phyloP scores from a whole-genome alignment of 495 filamentous ascomycete genomes.

The Penicillium mononematosum region DNA sequence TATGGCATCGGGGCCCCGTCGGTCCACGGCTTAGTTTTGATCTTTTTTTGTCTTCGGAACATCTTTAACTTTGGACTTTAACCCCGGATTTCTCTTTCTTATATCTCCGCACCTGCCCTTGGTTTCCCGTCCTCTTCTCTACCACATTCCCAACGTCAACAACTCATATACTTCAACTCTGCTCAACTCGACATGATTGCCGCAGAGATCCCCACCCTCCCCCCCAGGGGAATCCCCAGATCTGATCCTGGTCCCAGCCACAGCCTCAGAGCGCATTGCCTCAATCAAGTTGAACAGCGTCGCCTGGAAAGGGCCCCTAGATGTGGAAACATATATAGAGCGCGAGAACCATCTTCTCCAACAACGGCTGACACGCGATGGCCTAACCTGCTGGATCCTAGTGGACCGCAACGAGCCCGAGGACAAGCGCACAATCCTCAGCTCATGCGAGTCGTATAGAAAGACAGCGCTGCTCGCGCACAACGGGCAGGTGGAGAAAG shows the following conservation, averaged over 20 bases:
- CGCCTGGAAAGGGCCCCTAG: constrained; percentile 69
- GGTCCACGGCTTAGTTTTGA: neutral
- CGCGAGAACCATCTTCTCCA: constrained; percentile 71
- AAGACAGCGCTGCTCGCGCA: constrained; percentile 67
- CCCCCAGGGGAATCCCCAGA: constrained; percentile 58
- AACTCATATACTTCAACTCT: neutral
- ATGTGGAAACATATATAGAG: constrained; percentile 66
- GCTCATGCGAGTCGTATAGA: constrained; percentile 77
- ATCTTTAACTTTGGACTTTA: constrained; percentile 1
- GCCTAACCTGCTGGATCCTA: constrained; percentile 83
- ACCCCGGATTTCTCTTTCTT: constrained; percentile 33
- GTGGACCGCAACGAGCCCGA: constrained; percentile 54
- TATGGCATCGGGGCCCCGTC: constrained; percentile 9
- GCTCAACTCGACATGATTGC: constrained; percentile 38
- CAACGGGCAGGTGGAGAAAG: constrained; percentile 55
- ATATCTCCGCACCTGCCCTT: neutral
- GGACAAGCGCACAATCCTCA: constrained; percentile 61
- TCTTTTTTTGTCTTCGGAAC: constrained; percentile 8
- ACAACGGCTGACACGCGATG: constrained; percentile 67
- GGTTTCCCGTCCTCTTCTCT: neutral
- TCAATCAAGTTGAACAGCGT: constrained; percentile 67
- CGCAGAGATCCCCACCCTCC: constrained; percentile 44
- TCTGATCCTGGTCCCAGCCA: constrained; percentile 67
- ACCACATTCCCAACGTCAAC: neutral
- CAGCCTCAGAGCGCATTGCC: constrained; percentile 58